Conservation (phyloP, 139 green algal species). For the Chlorella sp. region DNA sequence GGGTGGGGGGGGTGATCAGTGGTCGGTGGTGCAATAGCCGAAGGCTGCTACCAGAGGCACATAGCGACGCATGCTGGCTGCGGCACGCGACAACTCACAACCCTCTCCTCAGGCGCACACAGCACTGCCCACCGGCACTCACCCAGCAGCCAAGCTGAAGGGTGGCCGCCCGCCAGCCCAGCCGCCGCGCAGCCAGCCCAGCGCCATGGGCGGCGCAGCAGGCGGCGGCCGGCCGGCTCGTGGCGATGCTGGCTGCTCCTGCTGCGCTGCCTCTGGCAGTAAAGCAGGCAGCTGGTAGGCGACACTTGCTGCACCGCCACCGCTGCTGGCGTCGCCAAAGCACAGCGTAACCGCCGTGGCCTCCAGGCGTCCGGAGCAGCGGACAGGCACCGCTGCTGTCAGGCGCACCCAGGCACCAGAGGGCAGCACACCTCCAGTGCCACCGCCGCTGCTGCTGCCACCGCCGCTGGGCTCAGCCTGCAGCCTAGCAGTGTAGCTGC, state of each 20-base stretch:
- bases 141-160: conserved; percentile 23
- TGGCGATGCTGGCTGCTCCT: no score
- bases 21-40: no score
- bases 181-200: conserved; percentile 15
- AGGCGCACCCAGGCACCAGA: conserved; percentile 21
- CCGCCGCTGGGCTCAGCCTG: not conserved
- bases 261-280: not conserved
- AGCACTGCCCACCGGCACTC: not conserved
- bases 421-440: not conserved
- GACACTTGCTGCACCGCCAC: not conserved
- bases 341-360: not conserved
- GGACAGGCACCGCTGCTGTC: not conserved
- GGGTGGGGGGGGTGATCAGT: not conserved
- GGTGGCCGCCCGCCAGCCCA: not conserved
- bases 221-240: not conserved
- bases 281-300: conserved; percentile 13
- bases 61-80: no score
- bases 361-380: conserved; percentile 15
- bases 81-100: no score
- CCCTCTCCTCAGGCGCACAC: no score
- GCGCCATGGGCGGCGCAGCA: not conserved
- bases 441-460: not conserved
- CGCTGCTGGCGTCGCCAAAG: not conserved
- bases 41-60: no score
- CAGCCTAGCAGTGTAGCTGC: conserved; percentile 14